Conservation (phyloP, 176 grass and related monocot species). For the Alloteropsis semialata region DNA sequence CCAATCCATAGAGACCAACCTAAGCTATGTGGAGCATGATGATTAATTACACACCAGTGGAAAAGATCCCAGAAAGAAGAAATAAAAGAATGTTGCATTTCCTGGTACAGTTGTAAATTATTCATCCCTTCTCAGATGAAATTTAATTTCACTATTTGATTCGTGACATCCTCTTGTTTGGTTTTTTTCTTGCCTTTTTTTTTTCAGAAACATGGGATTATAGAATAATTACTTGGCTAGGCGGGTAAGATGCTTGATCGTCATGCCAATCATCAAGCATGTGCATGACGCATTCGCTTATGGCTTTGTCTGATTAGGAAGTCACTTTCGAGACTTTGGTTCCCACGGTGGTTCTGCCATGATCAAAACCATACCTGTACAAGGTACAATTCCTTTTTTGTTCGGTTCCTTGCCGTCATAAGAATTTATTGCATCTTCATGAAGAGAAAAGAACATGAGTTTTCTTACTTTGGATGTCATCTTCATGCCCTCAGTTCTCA, state of each 20-base stretch:
- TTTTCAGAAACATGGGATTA: too few species aligned
- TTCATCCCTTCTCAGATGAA: neutral
- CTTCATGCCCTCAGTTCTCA: neutral
- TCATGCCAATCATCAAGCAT: too few species aligned
- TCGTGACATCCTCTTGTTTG: neutral
- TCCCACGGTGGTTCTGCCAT: neutral
- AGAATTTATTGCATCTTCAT: neutral
- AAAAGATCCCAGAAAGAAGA: too few species aligned
- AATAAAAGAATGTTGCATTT: too few species aligned
- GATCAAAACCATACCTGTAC: neutral
- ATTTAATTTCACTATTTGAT: neutral
- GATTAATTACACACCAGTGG: neutral
- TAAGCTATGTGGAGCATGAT: accelerated
- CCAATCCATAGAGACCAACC: neutral
- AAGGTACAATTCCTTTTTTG: neutral
- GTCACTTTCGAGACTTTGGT: neutral
- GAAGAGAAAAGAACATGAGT: too few species aligned
- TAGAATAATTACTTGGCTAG: too few species aligned
- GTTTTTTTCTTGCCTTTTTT: neutral
- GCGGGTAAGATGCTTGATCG: too few species aligned
- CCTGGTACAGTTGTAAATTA: neutral
- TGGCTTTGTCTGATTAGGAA: too few species aligned
- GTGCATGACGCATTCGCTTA: too few species aligned
- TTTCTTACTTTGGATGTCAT: neutral
- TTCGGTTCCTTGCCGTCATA: neutral